Percentiles rank a stretch among this genome's conserved stretches.
phyloP scores from a whole-genome alignment of 1,139 yeast genomes.

The Yamadazyma sp. region DNA sequence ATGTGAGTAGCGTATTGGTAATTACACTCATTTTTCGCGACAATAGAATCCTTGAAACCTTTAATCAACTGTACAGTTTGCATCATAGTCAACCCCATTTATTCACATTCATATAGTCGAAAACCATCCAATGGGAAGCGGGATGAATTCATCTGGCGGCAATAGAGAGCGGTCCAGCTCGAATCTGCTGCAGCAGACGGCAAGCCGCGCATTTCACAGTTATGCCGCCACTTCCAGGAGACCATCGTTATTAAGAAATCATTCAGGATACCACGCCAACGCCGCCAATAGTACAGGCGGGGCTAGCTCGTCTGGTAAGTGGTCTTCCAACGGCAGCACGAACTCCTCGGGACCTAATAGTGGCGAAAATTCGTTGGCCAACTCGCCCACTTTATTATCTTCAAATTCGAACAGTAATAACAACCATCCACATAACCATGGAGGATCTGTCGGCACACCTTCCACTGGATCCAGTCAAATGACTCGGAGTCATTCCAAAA shows the following conservation, averaged over 20 bases:
- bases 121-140: not conserved
- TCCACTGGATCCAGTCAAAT: not conserved
- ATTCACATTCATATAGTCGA: not conserved
- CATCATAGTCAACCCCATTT: too few species aligned
- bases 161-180: constrained; percentile 10
- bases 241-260: constrained; percentile 23
- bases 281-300: not conserved
- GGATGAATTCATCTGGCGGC: not conserved
- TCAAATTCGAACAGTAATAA: constrained; percentile 2
- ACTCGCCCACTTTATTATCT: constrained; percentile 13
- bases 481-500: constrained; percentile 12
- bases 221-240: constrained; percentile 17
- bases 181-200: constrained; percentile 6
- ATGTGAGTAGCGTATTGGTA: not conserved
- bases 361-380: constrained; percentile 11
- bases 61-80: too few species aligned
- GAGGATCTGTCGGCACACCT: not conserved
- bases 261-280: constrained; percentile 15
- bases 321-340: constrained; percentile 8
- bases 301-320: constrained; percentile 6
- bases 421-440: not conserved
- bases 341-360: constrained; percentile 12
- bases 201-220: constrained; percentile 11
- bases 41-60: not conserved
- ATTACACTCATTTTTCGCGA: too few species aligned